Base-by-base conservation (phyloP, 768 basidiomycete genomes). In the Lentinus brumalis region DNA sequence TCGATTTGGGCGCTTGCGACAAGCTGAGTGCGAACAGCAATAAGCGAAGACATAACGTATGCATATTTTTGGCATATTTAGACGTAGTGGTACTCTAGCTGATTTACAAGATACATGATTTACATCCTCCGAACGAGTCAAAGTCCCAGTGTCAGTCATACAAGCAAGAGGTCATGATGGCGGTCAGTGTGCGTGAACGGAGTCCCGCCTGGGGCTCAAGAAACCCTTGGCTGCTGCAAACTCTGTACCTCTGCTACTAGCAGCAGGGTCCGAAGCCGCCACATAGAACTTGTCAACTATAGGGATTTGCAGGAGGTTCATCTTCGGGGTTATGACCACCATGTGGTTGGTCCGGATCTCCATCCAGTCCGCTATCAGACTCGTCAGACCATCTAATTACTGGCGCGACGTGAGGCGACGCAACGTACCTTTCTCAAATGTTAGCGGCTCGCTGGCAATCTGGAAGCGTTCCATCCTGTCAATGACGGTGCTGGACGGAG, bases 321-420 rank as follows among this genome's bases (percentile, higher is more conserved):
- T 94, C 80, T 94, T 94, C 41, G 92, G 92, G 0, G 96, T 98
- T 66, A 98, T 91, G 51, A 97, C 87, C 26, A 94, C 88, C 89
- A 98, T 91, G 64, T 92, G 88, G 73, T 99, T 98, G 12, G 94
- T 96, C 72, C 90, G 91, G 69, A 99, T 96, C 74, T 98, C 97
- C 89, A 98, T 96, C 97, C 97, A 99, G 73, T 99, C 97, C 53
- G 94, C 93, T 87, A 64, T 44, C 12, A 9, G 1, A 12, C 18
- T 41, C 45, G 40, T 30, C 41, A 50, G 53, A 42, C n/a, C 45
- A 45, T 40, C 40, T 21, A 60, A 50, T 35, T 11, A 35, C 35
- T 6, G 29, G 14, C 42, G 44, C 14, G 32, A 5, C 9, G 53
- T 41, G 49, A 55, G 56, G 49, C 41, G 60, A 46, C 50, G 9